Conservation (phyloP, 1,284 basidiomycete species). For the Cutaneotrichosporon dermatis region DNA sequence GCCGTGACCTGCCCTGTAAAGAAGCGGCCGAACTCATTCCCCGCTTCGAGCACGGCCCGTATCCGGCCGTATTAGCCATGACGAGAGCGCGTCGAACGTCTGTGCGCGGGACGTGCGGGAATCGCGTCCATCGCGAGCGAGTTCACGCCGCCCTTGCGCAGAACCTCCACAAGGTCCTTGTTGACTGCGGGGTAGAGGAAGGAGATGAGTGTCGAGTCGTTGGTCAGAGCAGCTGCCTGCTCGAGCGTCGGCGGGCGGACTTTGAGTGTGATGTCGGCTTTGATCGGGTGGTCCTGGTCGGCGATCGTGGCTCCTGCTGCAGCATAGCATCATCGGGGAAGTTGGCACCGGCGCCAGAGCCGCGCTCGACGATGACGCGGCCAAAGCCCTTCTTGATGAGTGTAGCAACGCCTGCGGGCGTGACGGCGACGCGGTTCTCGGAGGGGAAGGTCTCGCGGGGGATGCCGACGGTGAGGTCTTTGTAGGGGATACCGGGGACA, state of each 20-base stretch:
- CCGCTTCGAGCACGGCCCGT: conserved; percentile 79
- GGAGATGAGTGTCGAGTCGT: conserved; percentile 72
- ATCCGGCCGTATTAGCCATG: conserved; percentile 85
- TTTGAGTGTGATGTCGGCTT: conserved; percentile 69
- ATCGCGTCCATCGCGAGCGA: conserved; percentile 80
- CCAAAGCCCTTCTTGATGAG: conserved; percentile 75
- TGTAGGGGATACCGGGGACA: conserved; percentile 59
- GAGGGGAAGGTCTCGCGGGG: conserved; percentile 68
- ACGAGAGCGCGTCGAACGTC: conserved; percentile 77
- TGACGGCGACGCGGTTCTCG: conserved; percentile 72
- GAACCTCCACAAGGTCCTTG: conserved; percentile 62
- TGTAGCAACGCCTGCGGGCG: conserved; percentile 66
- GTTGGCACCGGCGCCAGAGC: conserved; percentile 66
- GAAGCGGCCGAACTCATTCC: conserved; percentile 78
- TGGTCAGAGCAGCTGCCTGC: conserved; percentile 60
- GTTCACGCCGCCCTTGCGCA: conserved; percentile 62
- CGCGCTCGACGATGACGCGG: conserved; percentile 64
- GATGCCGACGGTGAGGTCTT: conserved; percentile 67
- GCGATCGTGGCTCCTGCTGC: conserved; percentile 71
- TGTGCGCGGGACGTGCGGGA: conserved; percentile 78
- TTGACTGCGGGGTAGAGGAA: conserved; percentile 78
- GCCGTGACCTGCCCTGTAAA: conserved; percentile 82
- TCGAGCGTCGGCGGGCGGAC: conserved; percentile 60
- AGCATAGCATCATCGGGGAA: conserved; percentile 72
- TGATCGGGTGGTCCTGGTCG: conserved; percentile 55